Percentiles rank a stretch among this genome's conserved stretches.
phyloP scores from a whole-genome alignment of 2,329 filamentous ascomycete species.

The Clonostachys sp. region DNA sequence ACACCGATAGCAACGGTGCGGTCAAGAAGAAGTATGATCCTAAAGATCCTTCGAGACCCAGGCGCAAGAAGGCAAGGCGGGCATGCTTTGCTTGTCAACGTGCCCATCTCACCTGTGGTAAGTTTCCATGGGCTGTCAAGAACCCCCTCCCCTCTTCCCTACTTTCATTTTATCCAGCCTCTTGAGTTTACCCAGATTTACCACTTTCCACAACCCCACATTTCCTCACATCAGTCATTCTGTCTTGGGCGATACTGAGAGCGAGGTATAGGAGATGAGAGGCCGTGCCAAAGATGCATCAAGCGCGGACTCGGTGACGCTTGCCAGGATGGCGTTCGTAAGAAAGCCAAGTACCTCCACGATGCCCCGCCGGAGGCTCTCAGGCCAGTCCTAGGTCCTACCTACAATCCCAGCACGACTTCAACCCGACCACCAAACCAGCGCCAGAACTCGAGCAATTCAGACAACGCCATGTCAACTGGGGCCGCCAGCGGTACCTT shows the following conservation, averaged over 20 bases:
- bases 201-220: too few species aligned
- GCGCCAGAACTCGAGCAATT: conserved; percentile 41
- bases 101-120: conserved; percentile 97
- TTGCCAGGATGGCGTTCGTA: conserved; percentile 94
- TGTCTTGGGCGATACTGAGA: background rate
- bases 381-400: conserved; percentile 75
- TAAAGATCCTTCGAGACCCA: conserved; percentile 85
- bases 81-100: conserved; percentile 96
- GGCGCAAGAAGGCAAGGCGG: conserved; percentile 91
- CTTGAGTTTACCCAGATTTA: too few species aligned
- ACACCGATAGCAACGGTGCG: conserved; percentile 38
- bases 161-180: too few species aligned
- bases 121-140: conserved; percentile 32
- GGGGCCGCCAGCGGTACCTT: conserved; percentile 33
- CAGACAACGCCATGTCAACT: conserved; percentile 30
- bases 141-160: too few species aligned
- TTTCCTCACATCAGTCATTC: too few species aligned
- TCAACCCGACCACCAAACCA: conserved; percentile 38
- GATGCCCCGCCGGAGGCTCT: conserved; percentile 89
- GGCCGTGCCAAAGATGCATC: conserved; percentile 89
- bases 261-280: conserved; percentile 71
- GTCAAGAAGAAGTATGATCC: conserved; percentile 69
- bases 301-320: conserved; percentile 87
- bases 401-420: conserved; percentile 56
- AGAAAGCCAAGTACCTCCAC: conserved; percentile 98